Evolutionary conservation across 2,329 filamentous ascomycete species (phyloP).

Genomic region (Penicillium sp.): DNA sequence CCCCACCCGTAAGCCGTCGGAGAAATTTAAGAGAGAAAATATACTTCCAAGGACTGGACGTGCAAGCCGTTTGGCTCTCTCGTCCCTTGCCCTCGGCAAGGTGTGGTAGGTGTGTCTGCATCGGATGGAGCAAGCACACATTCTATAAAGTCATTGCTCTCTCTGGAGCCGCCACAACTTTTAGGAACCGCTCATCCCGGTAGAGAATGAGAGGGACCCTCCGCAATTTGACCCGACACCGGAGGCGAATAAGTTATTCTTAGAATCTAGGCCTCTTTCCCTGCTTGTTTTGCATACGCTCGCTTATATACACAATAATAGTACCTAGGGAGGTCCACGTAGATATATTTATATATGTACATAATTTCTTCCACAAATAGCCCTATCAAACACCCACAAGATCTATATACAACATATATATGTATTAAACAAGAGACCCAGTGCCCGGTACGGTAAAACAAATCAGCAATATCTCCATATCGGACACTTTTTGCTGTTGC

Average conservation of each 20-base stretch:
- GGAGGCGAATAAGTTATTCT: neutral
- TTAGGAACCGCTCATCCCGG: neutral
- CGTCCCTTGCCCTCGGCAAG: neutral
- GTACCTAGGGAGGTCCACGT: too few species aligned
- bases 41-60: neutral
- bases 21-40: slow-evolving; percentile 1
- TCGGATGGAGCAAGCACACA: neutral
- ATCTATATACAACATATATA: neutral
- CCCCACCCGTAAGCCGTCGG: slow-evolving; percentile 1
- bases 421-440: neutral
- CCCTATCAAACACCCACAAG: neutral
- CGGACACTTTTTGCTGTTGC: neutral
- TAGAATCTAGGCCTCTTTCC: neutral
- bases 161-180: neutral
- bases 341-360: neutral
- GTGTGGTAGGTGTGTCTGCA: too few species aligned
- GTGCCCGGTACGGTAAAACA: neutral
- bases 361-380: neutral
- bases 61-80: neutral
- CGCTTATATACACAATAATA: neutral
- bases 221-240: neutral
- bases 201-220: neutral
- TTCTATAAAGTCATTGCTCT: neutral
- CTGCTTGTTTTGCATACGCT: neutral
- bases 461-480: neutral